phyloP scores from a whole-genome alignment of 2,329 filamentous ascomycete genomes.

The Verticillium dahliae region DNA sequence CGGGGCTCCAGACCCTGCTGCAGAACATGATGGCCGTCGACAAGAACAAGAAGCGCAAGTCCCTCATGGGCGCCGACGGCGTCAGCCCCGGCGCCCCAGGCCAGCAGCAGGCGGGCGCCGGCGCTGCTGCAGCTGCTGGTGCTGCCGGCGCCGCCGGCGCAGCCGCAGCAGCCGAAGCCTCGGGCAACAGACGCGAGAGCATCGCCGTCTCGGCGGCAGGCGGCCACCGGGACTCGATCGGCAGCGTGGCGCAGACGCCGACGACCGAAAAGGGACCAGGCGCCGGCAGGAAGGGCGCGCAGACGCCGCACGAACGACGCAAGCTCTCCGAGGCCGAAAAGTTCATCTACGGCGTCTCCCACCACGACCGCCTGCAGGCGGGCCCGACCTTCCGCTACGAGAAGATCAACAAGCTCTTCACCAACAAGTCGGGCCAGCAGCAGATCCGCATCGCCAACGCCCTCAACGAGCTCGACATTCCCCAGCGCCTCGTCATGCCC shows the following conservation, averaged over 20 bases:
- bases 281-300: slow-evolving; percentile 44
- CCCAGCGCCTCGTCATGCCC: slow-evolving; percentile 64
- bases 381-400: slow-evolving; percentile 89
- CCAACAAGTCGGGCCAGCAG: slow-evolving; percentile 69
- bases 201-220: slow-evolving; percentile 35
- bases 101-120: slow-evolving; percentile 20
- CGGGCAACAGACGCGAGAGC: slow-evolving; percentile 41
- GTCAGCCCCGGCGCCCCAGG: slow-evolving; percentile 35
- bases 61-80: slow-evolving; percentile 55
- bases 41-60: slow-evolving; percentile 83
- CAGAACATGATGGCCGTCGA: slow-evolving; percentile 78
- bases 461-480: slow-evolving; percentile 65
- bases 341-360: slow-evolving; percentile 73
- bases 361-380: slow-evolving; percentile 76
- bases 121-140: slow-evolving; percentile 24
- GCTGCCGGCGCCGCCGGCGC: slow-evolving; percentile 20
- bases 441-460: slow-evolving; percentile 68
- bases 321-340: slow-evolving; percentile 72
- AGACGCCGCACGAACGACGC: slow-evolving; percentile 48
- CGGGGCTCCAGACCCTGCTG: slow-evolving; percentile 72
- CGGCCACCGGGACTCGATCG: slow-evolving; percentile 21
- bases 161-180: slow-evolving; percentile 20
- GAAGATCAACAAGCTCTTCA: slow-evolving; percentile 70
- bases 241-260: slow-evolving; percentile 22
- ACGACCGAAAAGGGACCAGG: slow-evolving; percentile 17